These are phyloP conservation scores for Pyronema domesticum DNA, from an alignment of 495 filamentous ascomycete species.

Conservation along the genomic window DNA sequence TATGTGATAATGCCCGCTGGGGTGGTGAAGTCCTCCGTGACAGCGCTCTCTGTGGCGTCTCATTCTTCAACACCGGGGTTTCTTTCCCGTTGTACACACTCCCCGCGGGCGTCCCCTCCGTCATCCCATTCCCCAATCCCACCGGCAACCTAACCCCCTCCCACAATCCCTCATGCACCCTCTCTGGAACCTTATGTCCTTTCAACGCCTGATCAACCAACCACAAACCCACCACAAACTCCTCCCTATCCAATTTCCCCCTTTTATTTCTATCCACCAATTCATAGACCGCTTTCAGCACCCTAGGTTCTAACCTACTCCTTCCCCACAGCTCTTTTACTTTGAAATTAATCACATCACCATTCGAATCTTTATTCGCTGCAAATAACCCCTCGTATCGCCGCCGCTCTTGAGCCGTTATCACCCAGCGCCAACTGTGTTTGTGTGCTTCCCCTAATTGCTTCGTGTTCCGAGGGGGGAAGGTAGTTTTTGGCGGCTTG, in stretches of 20 bases:
- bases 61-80: no score
- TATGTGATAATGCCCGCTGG: no score
- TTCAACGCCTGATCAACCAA: conserved; percentile 77
- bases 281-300: conserved; percentile 68
- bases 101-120: no score
- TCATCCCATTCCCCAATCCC: no score
- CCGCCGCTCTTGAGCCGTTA: conserved; percentile 62
- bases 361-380: conserved; percentile 52
- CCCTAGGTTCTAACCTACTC: conserved; percentile 46
- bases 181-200: conserved; percentile 68
- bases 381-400: conserved; percentile 97
- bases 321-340: conserved; percentile 75
- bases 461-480: conserved; percentile 16
- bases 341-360: conserved; percentile 58
- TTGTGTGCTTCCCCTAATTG: conserved; percentile 79
- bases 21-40: no score
- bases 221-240: conserved; percentile 95
- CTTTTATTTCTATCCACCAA: conserved; percentile 51
- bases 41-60: no score
- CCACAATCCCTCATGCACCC: conserved; percentile 73
- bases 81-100: no score
- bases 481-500: conserved; percentile 32
- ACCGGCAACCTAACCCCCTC: conserved; percentile 41
- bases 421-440: conserved; percentile 61
- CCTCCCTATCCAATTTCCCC: conserved; percentile 49